Evolutionary conservation across 108 stramenopile species (phyloP), one percentile per base, ranked within the genome.

Genomic region (Mediolabrus comicus): DNA sequence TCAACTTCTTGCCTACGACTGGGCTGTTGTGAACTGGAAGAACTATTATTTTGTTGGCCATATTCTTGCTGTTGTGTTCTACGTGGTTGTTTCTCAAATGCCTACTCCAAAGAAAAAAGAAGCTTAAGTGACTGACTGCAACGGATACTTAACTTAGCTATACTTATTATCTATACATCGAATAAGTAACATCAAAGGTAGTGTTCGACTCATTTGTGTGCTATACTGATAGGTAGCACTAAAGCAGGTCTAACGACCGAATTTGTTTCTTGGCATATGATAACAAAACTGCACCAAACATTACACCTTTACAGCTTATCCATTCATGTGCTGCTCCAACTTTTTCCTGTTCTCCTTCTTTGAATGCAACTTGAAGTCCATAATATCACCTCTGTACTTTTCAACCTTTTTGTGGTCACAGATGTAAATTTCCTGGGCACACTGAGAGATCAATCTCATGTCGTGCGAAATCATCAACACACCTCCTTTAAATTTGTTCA

Each of bases 401-500:
- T 76, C 80, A 19, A 99, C 87, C 62, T 88, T 83, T 53, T 96
- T 92, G 64, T 97, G 69, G 73, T 98, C 97, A 75, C 97, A 97
- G 36, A 98, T 77, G 75, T 97, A 98, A 64, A 99, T 98, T 79
- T 98, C 94, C 60, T 98, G 85, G 17, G 96, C 98, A 27, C 97
- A 97, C 66, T 98, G 97, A 9, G 95, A 94, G 54, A 99, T 99
- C 74, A 99, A 87, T 43, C 98, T 82, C 95, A 98, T 98, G 83
- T 99, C 99, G 87, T 99, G 99, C 36, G 85, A 87, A 62, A 99
- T 98, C 79, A 99, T 91, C 52, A 98, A 68, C 19, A 99, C 97
- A n/a, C 99, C 99, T 31, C 99, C 99, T 79, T 92, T 74, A 83
- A 98, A 99, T 26, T 86, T 90, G 67, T 98, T 98, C 59, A 99